Base-by-base conservation (phyloP, 768 basidiomycete genomes). In the Hericium coralloides region DNA sequence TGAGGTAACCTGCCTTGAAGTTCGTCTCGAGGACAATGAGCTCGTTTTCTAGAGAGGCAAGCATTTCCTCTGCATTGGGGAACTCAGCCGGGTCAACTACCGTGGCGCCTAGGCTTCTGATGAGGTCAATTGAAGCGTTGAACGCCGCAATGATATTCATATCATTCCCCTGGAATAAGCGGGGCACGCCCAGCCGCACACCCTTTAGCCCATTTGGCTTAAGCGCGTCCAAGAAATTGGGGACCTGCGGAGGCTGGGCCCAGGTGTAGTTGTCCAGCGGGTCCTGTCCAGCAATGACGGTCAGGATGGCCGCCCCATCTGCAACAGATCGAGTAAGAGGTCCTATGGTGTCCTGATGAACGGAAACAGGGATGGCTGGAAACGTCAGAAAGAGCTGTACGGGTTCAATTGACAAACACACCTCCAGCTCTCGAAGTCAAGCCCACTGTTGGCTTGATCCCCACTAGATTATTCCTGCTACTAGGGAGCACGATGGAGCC, bases 21-120 rank as follows among this genome's bases (percentile, higher is more conserved):
- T 86, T 83, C 0, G 73, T 69, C 10, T 71, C 61, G 15, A 82
- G 60, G 2, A 85, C 84, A n/a, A 80, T 66, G 0, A 74, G 78
- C 65, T 86, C 84, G 57, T 82, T 80, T 0, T 59, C 52, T 31
- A 31, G 10, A 26, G 74, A 74, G 0, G 77, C 77, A 3, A 60
- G 58, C 18, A 73, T 61, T 55, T 81, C 81, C 0, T 76, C 72
- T 3, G 78, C 79, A 31, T 78, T 77, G 0, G 81, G 77, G 15
- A 86, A 68, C 57, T 85, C 80, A 2, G 82, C 80, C 0, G 83
- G 82, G 64, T 87, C 85, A 10, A 86, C 72, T 4, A 87, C 70
- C 0, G 77, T 72, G 8, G 78, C 79, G 12, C 78, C 79, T 4
- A 77, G 67, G 2, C 58, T 58, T 2, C 69, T 66, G 25, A 79